Base-by-base conservation (phyloP, 2,329 filamentous ascomycete species). In the Aspergillus ustus region DNA sequence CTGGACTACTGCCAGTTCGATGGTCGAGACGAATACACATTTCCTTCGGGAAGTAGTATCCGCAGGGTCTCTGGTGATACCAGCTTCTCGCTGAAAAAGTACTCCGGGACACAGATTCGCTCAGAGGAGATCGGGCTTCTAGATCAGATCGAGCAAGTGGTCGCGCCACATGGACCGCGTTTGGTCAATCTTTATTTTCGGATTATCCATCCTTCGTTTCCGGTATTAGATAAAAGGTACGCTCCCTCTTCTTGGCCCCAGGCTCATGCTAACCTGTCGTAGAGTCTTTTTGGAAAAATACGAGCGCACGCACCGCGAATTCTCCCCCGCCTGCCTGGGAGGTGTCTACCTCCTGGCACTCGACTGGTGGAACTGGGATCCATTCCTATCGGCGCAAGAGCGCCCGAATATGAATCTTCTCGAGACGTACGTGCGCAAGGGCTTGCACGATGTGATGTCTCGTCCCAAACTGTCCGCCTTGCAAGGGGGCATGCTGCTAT, bases 261-360 rank as follows among this genome's bases (percentile, higher is more conserved):
- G 8, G 7, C 6, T 7, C 7, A 46, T 20, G 44, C 44, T 25
- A 25, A 20, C n/a, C 3, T 22, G 44, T 7, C 7, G 25, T 7
- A 54, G 52, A 25, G 52, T 54, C n/a, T 54, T 54, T 29, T 20
- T 54, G 20, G 52, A 54, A 15, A 54, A 54, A 54, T 54, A 54
- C 28, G 52, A 54, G 25, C 52, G 52, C 40, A 54, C 52, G 5
- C 52, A 54, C 19, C 52, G 52, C 37, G 52, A 54, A 37, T 54
- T 54, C 37, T 54, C 52, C 2, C 52, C 52, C 20, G 29, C 52
- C 22, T 54, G 52, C n/a, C 40, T 54, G 20, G 52, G 52, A 13
- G 52, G 52, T 19, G 52, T 54, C 8, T 54, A 54, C 37, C 52
- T 54, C 37, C 17, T 54, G 17, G 52, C 52, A 9, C 52, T 54